Evolutionary conservation across 2,329 filamentous ascomycete species (phyloP), one percentile per base, ranked within the genome.

Genomic region (Trichoderma pleuroti): DNA sequence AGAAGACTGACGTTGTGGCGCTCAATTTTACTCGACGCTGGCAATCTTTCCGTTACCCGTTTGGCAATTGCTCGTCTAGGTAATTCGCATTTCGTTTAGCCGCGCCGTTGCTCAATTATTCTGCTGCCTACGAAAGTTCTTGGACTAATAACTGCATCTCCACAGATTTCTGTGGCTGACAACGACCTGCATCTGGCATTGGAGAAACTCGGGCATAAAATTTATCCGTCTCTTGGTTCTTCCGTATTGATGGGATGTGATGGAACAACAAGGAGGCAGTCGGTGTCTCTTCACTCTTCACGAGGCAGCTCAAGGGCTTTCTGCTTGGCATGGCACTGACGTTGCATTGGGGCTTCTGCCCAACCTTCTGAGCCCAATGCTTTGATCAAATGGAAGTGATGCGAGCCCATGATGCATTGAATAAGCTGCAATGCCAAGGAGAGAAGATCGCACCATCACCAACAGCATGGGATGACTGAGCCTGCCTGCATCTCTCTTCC

Each of bases 1-100:
- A 54, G 54, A 52, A 18, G 54, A 65, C 54, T 54, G 36, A 61
- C 62, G 62, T 60, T 28, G 68, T 70, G 68, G 62, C 52, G 54
- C 49, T 52, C 54, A 52, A 36, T 61, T 63, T 42, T 42, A 61
- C 57, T 26, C 61, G 32, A 46, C 16, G 26, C 21, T 59, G 26
- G 24, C 16, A 26, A 52, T 34, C 21, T 36, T 28, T 28, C 57
- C 49, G 18, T 61, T 28, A 57, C 28, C 21, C 39, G 52, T 62
- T 62, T 28, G 21, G 46, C 57, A 36, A 69, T 62, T 54, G 42
- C 59, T 54, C n/a, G 39, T 42, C 59, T 42, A 21, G 46, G 59
- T n/a, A 42, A 16, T 18, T 60, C 14, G 12, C 64, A 67, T 56
- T 4, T 42, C 64, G 24, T 39, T 34, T 68, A 68, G 36, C 26